These are phyloP conservation scores for Ramaria rubella DNA, from an alignment of 768 basidiomycete species.

Conservation along the genomic window DNA sequence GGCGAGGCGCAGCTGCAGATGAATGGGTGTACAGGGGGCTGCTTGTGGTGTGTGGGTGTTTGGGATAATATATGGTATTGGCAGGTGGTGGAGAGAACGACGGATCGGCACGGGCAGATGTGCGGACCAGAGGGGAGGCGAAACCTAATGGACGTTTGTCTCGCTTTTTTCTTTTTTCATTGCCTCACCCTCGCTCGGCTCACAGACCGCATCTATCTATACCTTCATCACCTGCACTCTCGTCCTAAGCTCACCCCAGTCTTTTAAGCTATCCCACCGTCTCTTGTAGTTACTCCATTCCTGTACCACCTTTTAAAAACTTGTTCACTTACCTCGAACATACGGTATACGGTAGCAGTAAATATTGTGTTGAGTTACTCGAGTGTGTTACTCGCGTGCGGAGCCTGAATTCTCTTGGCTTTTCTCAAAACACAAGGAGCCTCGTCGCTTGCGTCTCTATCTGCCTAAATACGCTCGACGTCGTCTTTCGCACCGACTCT, in stretches of 20 bases:
- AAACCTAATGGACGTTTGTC: not conserved
- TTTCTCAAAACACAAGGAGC: not conserved
- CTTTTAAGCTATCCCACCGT: conserved; percentile 5
- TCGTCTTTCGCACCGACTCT: not conserved
- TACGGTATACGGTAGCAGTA: too few species aligned
- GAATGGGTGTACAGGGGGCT: not conserved
- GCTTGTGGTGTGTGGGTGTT: conserved; percentile 2
- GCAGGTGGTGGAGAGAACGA: not conserved
- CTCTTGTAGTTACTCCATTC: conserved; percentile 12
- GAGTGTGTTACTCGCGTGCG: not conserved
- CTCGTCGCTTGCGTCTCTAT: not conserved
- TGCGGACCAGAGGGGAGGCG: not conserved
- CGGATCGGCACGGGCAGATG: not conserved
- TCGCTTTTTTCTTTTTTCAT: not conserved
- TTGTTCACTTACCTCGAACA: conserved; percentile 9
- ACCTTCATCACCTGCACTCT: conserved; percentile 3
- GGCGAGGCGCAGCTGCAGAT: not conserved
- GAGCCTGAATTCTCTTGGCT: conserved; percentile 6
- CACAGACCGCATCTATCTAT: conserved; percentile 12
- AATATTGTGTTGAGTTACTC: not conserved
- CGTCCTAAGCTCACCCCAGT: not conserved
- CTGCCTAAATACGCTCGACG: not conserved
- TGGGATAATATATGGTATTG: not conserved
- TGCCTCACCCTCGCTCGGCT: too few species aligned
- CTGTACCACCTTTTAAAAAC: conserved; percentile 12